Conservation (phyloP, 2,329 filamentous ascomycete species). For the Fusarium tupiense region DNA sequence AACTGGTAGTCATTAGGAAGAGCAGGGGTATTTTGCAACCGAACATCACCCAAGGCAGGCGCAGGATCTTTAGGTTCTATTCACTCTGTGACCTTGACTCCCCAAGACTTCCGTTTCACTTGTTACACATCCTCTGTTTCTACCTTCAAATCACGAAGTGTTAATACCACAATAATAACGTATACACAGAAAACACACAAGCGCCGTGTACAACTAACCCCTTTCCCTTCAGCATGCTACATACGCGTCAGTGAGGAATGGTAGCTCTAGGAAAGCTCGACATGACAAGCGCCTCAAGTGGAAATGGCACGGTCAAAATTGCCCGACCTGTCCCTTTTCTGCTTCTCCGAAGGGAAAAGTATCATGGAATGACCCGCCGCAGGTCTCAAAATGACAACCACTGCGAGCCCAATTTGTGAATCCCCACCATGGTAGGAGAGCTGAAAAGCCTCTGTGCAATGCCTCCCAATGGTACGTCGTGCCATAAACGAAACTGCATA, state of each 20-base stretch:
- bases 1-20: neutral
- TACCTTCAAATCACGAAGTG: neutral
- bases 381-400: constrained; percentile 12
- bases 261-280: constrained; percentile 26
- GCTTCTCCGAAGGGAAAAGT: neutral
- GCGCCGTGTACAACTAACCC: constrained; percentile 22
- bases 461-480: constrained; percentile 5
- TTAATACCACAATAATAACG: neutral
- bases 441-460: constrained; percentile 4
- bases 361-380: neutral
- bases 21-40: constrained; percentile 7
- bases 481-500: neutral
- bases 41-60: neutral
- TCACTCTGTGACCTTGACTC: neutral
- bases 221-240: neutral
- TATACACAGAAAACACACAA: neutral
- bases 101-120: neutral
- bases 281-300: constrained; percentile 34
- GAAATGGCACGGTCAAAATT: constrained; percentile 26
- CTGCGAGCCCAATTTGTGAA: constrained; percentile 9
- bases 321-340: neutral
- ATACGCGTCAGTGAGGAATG: constrained; percentile 18
- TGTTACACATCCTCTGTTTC: neutral
- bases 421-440: neutral
- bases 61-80: neutral